Evolutionary conservation across 192 early-diverging fungal species (phyloP).

Genomic region (Dissophora ornata): DNA sequence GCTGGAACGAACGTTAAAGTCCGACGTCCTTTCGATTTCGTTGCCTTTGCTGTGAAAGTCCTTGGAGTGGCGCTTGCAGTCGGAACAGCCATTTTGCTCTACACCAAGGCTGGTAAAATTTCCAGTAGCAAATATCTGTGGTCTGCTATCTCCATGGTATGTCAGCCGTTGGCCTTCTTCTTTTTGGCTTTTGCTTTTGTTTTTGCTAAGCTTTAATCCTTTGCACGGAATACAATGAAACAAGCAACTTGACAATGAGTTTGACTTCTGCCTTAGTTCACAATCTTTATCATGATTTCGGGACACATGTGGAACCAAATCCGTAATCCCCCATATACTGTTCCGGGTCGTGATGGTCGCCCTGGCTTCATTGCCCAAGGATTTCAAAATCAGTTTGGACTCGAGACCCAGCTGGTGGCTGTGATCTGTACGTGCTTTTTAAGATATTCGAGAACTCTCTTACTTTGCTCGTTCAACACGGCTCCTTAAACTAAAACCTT

Average conservation of each 20-base stretch:
- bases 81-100: conserved; percentile 55
- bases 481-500: too few relatives aligned
- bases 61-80: conserved; percentile 48
- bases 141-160: conserved; percentile 66
- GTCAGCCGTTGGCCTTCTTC: too few relatives aligned
- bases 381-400: conserved; percentile 76
- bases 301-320: conserved; percentile 93
- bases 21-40: conserved; percentile 72
- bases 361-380: conserved; percentile 72
- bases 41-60: conserved; percentile 54
- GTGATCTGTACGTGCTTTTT: conserved; percentile 68
- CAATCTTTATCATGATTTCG: conserved; percentile 77
- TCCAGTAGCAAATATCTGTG: conserved; percentile 68
- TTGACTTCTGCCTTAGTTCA: conserved; percentile 45
- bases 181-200: too few relatives aligned
- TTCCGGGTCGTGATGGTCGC: conserved; percentile 60
- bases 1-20: conserved; percentile 53
- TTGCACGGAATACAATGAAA: too few relatives aligned
- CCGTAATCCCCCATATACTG: conserved; percentile 76
- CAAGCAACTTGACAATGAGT: too few relatives aligned
- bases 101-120: conserved; percentile 56
- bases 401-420: conserved; percentile 80
- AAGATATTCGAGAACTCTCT: neutral
- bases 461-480: neutral
- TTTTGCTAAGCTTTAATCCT: too few relatives aligned